Percentiles rank a stretch among this genome's conserved stretches.
These are phyloP conservation scores for Salix exigua DNA, from an alignment of 345 rosid species.

Conservation along the genomic window DNA sequence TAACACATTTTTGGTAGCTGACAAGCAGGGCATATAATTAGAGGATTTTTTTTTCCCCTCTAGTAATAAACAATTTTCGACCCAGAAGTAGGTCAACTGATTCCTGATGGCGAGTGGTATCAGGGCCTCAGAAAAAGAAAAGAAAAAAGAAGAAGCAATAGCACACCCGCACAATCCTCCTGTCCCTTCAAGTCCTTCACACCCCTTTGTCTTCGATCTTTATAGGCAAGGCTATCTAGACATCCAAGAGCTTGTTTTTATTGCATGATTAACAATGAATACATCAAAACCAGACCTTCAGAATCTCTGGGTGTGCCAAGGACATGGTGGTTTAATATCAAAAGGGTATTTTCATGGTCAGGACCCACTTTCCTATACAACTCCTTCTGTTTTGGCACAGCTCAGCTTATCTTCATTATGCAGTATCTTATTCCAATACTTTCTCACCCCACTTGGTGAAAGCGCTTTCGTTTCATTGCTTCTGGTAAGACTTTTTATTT, in stretches of 20 bases:
- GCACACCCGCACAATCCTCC: constrained; percentile 14
- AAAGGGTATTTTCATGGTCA: constrained; percentile 8
- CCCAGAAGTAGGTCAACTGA: not conserved
- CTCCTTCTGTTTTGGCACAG: constrained; percentile 11
- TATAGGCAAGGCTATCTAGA: not conserved
- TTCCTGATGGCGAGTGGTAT: too few species aligned
- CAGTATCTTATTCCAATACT: constrained; percentile 2
- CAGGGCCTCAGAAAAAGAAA: too few species aligned
- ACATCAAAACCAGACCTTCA: not conserved
- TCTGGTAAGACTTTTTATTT: constrained; percentile 3
- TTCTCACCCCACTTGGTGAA: constrained; percentile 26
- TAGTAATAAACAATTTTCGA: not conserved
- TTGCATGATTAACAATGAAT: not conserved
- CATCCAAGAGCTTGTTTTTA: not conserved
- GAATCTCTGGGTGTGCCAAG: not conserved
- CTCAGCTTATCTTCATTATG: constrained; percentile 4
- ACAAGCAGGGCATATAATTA: not conserved
- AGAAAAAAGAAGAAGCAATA: not conserved
- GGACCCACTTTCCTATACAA: not conserved
- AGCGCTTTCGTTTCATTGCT: constrained; percentile 25
- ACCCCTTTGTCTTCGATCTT: not conserved
- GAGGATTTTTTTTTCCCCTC: not conserved
- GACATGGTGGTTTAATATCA: not conserved
- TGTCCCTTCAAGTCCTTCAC: not conserved
- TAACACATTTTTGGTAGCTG: not conserved